Evolutionary conservation across 1,284 basidiomycete species (phyloP).

Genomic region (Microbotryomycetes sp.): DNA sequence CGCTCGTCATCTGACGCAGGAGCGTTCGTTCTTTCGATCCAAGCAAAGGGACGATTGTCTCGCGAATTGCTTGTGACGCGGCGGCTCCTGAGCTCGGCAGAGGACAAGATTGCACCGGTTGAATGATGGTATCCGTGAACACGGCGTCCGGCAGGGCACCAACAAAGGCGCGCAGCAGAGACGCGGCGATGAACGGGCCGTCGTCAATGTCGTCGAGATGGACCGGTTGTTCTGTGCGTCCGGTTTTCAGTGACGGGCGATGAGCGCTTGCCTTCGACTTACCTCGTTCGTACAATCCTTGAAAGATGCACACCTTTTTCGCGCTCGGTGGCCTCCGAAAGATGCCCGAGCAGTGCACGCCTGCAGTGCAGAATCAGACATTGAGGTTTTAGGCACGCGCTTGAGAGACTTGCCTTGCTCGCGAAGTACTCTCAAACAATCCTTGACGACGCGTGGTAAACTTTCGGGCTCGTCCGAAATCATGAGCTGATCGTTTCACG

Average conservation of each 20-base stretch:
- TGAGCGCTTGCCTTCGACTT: background rate
- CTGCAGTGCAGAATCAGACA: background rate
- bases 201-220: slow-evolving; percentile 23
- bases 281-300: slow-evolving; percentile 26
- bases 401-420: slow-evolving; percentile 8
- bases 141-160: slow-evolving; percentile 16
- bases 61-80: slow-evolving; percentile 4
- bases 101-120: slow-evolving; percentile 12
- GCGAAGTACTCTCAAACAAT: slow-evolving; percentile 12
- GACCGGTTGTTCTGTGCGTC: slow-evolving; percentile 25
- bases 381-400: background rate
- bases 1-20: slow-evolving; percentile 7
- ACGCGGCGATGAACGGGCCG: slow-evolving; percentile 27
- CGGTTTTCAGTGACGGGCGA: background rate
- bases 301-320: slow-evolving; percentile 13
- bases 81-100: background rate
- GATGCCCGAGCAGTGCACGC: slow-evolving; percentile 23
- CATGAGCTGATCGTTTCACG: too few species aligned
- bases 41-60: slow-evolving; percentile 13
- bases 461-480: background rate
- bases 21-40: background rate
- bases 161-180: slow-evolving; percentile 29
- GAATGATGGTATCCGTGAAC: slow-evolving; percentile 9
- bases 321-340: slow-evolving; percentile 32
- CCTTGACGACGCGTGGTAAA: slow-evolving; percentile 13